These are phyloP conservation scores for Backusella mclennaniae DNA, from an alignment of 192 early-diverging fungal species.

Conservation along the genomic window DNA sequence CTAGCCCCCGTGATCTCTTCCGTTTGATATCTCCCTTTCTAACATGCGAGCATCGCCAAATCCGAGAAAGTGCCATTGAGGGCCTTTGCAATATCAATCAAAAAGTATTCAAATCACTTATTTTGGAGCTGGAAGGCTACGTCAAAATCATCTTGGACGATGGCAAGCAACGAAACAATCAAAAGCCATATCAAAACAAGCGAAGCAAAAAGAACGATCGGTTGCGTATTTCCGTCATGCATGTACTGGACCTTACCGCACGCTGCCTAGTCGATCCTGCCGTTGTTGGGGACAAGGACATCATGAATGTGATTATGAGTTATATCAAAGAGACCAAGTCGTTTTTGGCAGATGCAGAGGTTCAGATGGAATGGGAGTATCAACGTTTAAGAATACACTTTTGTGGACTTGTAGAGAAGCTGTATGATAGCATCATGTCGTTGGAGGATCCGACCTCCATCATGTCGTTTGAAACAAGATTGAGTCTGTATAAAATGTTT, in stretches of 20 bases:
- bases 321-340: constrained; percentile 77
- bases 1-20: constrained; percentile 59
- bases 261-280: constrained; percentile 59
- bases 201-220: constrained; percentile 64
- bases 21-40: constrained; percentile 65
- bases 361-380: constrained; percentile 86
- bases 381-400: constrained; percentile 86
- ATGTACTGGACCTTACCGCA: constrained; percentile 68
- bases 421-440: constrained; percentile 71
- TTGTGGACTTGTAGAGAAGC: constrained; percentile 82
- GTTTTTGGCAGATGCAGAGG: constrained; percentile 75
- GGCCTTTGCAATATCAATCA: constrained; percentile 66
- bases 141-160: constrained; percentile 63
- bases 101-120: constrained; percentile 62
- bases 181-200: constrained; percentile 55
- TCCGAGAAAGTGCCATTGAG: constrained; percentile 66
- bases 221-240: constrained; percentile 68
- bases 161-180: constrained; percentile 46
- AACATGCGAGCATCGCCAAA: constrained; percentile 58
- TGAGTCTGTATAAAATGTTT: constrained; percentile 78
- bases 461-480: constrained; percentile 79
- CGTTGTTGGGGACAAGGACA: constrained; percentile 57
- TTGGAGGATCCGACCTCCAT: constrained; percentile 40
- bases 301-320: constrained; percentile 62
- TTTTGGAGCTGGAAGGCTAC: constrained; percentile 65